Conservation (phyloP, 2,329 filamentous ascomycete genomes). For the Graphiopsis chlorocephala region DNA sequence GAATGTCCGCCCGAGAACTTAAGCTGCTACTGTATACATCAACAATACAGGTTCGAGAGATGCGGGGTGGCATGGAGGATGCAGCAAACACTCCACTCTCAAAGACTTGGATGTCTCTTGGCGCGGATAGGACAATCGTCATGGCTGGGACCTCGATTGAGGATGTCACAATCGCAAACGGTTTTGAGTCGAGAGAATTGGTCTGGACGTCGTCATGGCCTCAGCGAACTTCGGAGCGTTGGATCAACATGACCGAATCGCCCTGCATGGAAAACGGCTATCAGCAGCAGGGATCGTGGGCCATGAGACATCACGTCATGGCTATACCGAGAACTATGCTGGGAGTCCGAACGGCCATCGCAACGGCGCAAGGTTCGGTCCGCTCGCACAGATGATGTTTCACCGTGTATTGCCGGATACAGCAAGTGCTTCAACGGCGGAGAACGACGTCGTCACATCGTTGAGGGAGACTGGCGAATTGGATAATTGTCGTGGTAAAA, state of each 20-base stretch:
- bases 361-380: not conserved
- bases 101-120: not conserved
- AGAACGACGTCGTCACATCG: not conserved
- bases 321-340: not conserved
- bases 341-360: not conserved
- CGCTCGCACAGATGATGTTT: not conserved
- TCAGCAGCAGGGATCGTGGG: not conserved
- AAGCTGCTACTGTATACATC: not conserved
- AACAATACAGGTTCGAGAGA: not conserved
- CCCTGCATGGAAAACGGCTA: not conserved
- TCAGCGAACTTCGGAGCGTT: not conserved
- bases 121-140: not conserved
- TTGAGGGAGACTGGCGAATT: not conserved
- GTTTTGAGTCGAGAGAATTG: not conserved
- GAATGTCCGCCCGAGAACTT: not conserved
- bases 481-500: not conserved
- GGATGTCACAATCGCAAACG: not conserved
- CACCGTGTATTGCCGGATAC: not conserved
- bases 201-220: not conserved
- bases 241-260: not conserved
- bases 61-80: not conserved
- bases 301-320: not conserved
- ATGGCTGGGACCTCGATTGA: not conserved
- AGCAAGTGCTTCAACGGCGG: not conserved
- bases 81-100: not conserved